Evolutionary conservation across 805 yeast species (phyloP).

Genomic region (Debaryomyces hansenii): DNA sequence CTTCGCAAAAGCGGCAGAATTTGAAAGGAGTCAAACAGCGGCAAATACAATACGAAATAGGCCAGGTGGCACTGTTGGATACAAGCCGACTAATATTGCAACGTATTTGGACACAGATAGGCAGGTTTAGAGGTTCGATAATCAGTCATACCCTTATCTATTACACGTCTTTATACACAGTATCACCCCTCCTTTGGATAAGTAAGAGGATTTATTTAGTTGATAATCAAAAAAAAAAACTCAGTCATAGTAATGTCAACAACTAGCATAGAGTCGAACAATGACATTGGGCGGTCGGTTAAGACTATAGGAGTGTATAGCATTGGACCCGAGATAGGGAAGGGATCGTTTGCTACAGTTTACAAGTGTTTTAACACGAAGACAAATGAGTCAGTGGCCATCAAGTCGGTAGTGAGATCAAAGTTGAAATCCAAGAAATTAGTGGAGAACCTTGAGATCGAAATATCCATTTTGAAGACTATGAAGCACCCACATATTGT

Average conservation of each 20-base stretch:
- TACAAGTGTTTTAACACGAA: conserved; percentile 70
- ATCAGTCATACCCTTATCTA: background rate
- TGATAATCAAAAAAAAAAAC: background rate
- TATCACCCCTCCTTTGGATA: background rate
- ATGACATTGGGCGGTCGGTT: background rate
- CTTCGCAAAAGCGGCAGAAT: too few relatives aligned
- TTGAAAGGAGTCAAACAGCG: too few relatives aligned
- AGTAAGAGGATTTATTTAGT: background rate
- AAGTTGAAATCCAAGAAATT: conserved; percentile 83
- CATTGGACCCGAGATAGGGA: conserved; percentile 85
- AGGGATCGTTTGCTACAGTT: conserved; percentile 95
- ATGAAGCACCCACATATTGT: conserved; percentile 94
- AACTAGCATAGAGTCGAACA: background rate
- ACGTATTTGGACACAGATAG: too few relatives aligned
- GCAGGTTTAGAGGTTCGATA: background rate
- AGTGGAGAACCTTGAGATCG: conserved; percentile 88
- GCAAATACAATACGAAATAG: too few relatives aligned
- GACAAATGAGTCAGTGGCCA: conserved; percentile 69
- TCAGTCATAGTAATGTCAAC: background rate
- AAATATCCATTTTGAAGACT: conserved; percentile 83
- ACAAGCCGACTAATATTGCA: too few relatives aligned
- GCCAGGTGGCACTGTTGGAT: too few relatives aligned
- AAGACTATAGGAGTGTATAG: conserved; percentile 47
- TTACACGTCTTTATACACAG: background rate
- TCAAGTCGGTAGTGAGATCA: conserved; percentile 82